Evolutionary conservation across 2,329 filamentous ascomycete species (phyloP), one percentile per base, ranked within the genome.

Genomic region (Cladosporium sp.): DNA sequence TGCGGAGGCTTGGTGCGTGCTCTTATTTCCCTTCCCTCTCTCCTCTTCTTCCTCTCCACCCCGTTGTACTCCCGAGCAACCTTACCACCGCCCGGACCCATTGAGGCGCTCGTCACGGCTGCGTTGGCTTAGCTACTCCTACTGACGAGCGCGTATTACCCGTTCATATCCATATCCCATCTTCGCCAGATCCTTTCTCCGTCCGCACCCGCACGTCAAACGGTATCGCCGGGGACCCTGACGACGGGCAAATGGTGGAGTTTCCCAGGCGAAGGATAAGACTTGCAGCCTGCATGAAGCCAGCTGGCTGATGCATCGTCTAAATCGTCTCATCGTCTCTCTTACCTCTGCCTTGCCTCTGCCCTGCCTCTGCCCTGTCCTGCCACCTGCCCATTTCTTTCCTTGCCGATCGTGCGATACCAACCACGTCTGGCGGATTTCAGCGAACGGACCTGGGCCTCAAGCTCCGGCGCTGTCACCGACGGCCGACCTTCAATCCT

Each of bases 41-140:
- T n/a, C n/a, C n/a, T n/a, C n/a, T n/a, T n/a, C n/a, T n/a, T n/a
- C n/a, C 37, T 32, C 45, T 48, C 37, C 45, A 41, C 45, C 44
- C 44, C 37, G 44, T 48, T 29, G 37, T 48, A 22, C 32, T n/a
- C 12, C 30, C 30, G 32, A 27, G 20, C 17, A 29, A 15, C 43
- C 22, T 18, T 48, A 13, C 37, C 9, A 3, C 24, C 37, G 45
- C 24, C 34, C 36, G 45, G 44, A 39, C 13, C 45, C 45, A 40
- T 41, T 34, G 38, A 36, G 45, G 45, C 45, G 37, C 37, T 48
- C 45, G 45, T 48, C 45, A 48, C 45, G 37, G 45, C 24, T 47
- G 43, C 43, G 15, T 22, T 22, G 34, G 43, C 22, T 17, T n/a
- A n/a, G n/a, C n/a, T n/a, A n/a, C n/a, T n/a, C n/a, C n/a, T n/a